Evolutionary conservation across 2,329 filamentous ascomycete genomes (phyloP), one percentile per base, ranked within the genome.

Genomic region (Alternaria ventricosa): DNA sequence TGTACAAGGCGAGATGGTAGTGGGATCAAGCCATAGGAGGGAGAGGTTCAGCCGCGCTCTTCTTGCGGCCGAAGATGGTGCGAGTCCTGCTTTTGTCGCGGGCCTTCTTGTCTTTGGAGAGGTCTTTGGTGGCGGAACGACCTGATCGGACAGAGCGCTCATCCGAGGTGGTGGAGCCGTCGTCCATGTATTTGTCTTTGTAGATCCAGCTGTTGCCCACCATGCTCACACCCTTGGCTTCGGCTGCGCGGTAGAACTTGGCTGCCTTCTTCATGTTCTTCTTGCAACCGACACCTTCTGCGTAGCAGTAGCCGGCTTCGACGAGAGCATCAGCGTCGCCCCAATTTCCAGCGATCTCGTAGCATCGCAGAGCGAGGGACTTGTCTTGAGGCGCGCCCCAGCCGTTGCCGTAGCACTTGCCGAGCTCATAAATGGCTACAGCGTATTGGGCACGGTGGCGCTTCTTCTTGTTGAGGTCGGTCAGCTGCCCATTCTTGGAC

Each of bases 131-230:
- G 8, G 67, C 51, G 6, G 78, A 76, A 85, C 86, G 66, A 84
- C 84, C 68, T 81, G 84, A 63, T 79, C 79, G 62, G 81, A 84
- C 66, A 82, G 85, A 64, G 80, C 79, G 60, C 81, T 75, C 69
- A 62, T 80, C 77, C 8, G 75, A 74, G 9, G 66, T 61, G 36
- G 72, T 70, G 18, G 74, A 78, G 74, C 69, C 75, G 60, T 76
- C 92, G 64, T 90, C 88, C 82, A 86, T 86, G 79, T 98, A 98
- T 78, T 98, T 98, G 61, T 93, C 83, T 80, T 98, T 98, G 84
- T 97, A 94, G 72, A 98, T 98, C 94, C 96, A 99, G 84, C 94
- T 97, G 79, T 98, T 98, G 59, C 96, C 96, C 60, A 97, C 91
- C 94, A 98, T 98, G 80, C 89, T 97, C 85, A 97, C 94, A 7